Evolutionary conservation across 176 grass and related monocot species (phyloP).

Genomic region (Cenchrus americanus): DNA sequence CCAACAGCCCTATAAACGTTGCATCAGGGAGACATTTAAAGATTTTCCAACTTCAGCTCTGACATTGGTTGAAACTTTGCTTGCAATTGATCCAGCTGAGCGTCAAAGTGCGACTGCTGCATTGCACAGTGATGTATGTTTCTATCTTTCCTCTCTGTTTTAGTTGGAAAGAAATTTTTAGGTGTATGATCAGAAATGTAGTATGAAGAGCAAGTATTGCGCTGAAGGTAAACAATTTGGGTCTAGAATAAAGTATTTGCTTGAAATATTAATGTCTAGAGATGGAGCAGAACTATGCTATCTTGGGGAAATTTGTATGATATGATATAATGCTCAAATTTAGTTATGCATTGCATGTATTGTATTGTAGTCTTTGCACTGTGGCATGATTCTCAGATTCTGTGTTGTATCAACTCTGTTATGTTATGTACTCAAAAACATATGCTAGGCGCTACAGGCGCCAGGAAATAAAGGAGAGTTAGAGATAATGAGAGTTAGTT

Average conservation of each 20-base stretch:
- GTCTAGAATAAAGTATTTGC: neutral
- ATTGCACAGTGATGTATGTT: slow-evolving; percentile 61
- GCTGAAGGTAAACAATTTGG: neutral
- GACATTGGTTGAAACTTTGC: slow-evolving; percentile 62
- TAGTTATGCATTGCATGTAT: neutral
- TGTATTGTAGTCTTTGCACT: neutral
- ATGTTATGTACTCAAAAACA: no score
- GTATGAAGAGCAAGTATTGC: slow-evolving; percentile 20
- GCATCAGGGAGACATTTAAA: slow-evolving; percentile 65
- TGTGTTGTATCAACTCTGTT: neutral
- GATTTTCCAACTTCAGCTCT: slow-evolving; percentile 56
- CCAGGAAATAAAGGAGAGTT: no score
- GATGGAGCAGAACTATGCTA: neutral
- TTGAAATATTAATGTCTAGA: neutral
- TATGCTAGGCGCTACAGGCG: no score
- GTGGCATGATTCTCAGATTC: neutral
- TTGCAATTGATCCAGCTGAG: slow-evolving; percentile 62
- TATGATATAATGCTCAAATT: neutral
- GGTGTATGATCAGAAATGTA: slow-evolving; percentile 14
- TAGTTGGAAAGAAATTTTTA: neutral
- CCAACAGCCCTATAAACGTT: slow-evolving; percentile 62
- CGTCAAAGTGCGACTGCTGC: slow-evolving; percentile 64
- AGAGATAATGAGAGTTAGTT: no score
- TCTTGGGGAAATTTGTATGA: neutral
- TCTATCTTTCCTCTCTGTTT: slow-evolving; percentile 5